phyloP scores from a whole-genome alignment of 805 yeast species.

The Sugiyamaella marilandica region DNA sequence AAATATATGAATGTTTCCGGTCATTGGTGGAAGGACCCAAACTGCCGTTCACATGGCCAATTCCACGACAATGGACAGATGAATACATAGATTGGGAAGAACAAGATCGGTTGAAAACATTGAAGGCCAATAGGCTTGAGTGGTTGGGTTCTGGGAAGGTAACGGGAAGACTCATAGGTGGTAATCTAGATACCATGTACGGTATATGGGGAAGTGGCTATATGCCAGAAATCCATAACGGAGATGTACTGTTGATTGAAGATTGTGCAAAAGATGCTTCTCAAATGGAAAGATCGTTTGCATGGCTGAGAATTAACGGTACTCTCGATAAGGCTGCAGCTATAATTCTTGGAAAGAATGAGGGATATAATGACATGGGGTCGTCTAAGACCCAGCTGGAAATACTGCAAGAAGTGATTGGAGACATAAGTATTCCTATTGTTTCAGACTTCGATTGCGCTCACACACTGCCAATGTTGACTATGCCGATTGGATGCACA shows the following conservation, averaged over 20 bases:
- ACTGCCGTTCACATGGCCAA: background rate
- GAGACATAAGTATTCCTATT: background rate
- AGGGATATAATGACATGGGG: background rate
- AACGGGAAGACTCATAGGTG: background rate
- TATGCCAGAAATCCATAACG: background rate
- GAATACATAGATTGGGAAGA: background rate
- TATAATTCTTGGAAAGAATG: background rate
- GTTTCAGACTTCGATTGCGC: background rate
- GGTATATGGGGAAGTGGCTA: background rate
- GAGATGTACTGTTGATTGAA: background rate
- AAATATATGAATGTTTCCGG: background rate
- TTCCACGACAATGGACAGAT: background rate
- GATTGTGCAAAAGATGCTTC: background rate
- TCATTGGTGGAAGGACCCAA: background rate
- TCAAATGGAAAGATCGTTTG: background rate
- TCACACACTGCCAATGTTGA: slow-evolving; percentile 1
- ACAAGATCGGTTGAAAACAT: background rate
- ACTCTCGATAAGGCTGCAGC: background rate
- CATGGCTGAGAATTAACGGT: background rate
- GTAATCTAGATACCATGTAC: background rate
- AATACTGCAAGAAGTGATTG: background rate
- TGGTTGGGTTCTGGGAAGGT: background rate
- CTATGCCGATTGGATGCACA: background rate
- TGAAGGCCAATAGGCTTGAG: background rate
- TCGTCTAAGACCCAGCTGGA: background rate